Base-by-base conservation (phyloP, 768 basidiomycete species). In the Pisolithus microcarpus region DNA sequence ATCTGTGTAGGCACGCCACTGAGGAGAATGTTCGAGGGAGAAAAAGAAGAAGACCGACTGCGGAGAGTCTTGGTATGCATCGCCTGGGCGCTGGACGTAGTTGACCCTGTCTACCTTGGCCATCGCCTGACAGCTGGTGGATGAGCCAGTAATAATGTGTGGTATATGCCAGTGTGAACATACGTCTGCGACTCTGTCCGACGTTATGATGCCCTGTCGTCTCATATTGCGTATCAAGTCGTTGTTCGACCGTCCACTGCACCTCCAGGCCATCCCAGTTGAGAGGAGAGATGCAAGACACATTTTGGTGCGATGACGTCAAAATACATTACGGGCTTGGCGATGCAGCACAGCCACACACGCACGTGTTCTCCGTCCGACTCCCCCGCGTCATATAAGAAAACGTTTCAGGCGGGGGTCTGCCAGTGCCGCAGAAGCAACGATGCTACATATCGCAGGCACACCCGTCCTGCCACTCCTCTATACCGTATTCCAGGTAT, bases 31-130 rank as follows among this genome's bases (percentile, higher is more conserved):
- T 2, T 11, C 7, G 7, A 13, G 38, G 1, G 64, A 55, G 30
- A 30, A 72, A 68, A 21, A 56, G 21, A 50, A 55, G 69, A 65
- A 18, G 47, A 58, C 10, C 5, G 64, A 85, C 83, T 87, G 84
- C 5, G 91, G 91, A 0, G 83, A 81, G 62, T 92, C 91, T 30
- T 80, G 70, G 52, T 93, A 93, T 4, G 89, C 86, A n/a, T 72
- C 71, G 0, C 60, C 52, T 15, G 61, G 56, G 65, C 73, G 51
- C 48, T 64, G 50, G 10, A 88, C 84, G 58, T 84, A 91, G 60
- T 86, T 79, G 23, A 75, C 80, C 34, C 88, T 74, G 64, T 90
- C 87, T 18, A 86, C 81, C 24, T 67, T 68, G 15, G 69, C 58
- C 87, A 89, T 88, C 0, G 87, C 87, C 81, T 87, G 55, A 5